Percentiles rank a stretch among this genome's conserved stretches.
These are phyloP conservation scores for Heritiera fomes DNA, from an alignment of 345 rosid species.

Conservation along the genomic window DNA sequence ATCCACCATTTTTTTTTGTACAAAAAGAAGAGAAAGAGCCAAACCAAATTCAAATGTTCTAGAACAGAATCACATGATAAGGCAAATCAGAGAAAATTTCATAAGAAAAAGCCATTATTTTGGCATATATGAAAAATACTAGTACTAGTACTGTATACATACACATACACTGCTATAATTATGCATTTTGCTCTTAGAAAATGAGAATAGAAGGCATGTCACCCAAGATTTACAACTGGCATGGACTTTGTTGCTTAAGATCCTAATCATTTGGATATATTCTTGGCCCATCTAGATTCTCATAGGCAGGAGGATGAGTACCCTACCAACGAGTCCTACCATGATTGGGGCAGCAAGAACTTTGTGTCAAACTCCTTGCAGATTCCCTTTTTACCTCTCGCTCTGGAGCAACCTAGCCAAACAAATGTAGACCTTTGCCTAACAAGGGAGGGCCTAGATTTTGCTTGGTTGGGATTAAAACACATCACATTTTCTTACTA, in stretches of 20 bases:
- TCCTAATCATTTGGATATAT: neutral
- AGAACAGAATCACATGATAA: neutral
- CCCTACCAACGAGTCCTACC: neutral
- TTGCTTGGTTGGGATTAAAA: neutral
- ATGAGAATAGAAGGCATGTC: neutral
- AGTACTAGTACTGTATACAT: neutral
- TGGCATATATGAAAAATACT: neutral
- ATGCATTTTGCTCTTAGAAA: too few relatives aligned
- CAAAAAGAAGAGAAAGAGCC: neutral
- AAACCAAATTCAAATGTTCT: neutral
- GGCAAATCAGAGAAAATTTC: neutral
- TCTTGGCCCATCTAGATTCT: constrained; percentile 10
- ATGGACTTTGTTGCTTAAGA: neutral
- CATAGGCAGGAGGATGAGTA: neutral
- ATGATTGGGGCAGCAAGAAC: neutral
- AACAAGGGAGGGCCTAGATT: neutral
- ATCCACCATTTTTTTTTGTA: neutral
- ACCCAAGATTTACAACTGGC: constrained; percentile 7
- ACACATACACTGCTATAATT: neutral
- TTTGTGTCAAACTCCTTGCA: neutral
- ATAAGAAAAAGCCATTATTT: neutral
- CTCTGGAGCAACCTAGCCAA: neutral
- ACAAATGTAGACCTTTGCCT: constrained; percentile 1
- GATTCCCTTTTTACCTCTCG: neutral
- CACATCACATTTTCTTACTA: neutral